A percentile compares a stretch with the other conserved stretches of the same genome.
Conservation (phyloP, 805 yeast species). For the Yamadazyma sp. region DNA sequence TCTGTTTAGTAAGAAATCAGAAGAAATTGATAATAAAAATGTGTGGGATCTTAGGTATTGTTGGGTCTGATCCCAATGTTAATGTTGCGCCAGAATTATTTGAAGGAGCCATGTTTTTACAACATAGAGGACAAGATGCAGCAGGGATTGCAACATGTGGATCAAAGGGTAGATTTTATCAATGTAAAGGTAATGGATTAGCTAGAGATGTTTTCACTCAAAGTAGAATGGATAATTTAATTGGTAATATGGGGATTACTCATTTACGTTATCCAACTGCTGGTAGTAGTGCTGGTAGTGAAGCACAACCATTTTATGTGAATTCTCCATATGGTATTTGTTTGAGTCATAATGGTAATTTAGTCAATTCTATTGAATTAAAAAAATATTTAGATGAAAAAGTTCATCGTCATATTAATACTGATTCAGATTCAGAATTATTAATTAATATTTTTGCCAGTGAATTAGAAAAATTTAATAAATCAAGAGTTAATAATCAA, state of each 20-base stretch:
- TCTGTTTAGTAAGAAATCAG: too few relatives aligned
- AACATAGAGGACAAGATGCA: conserved; percentile 98
- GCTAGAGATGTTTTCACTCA: conserved; percentile 96
- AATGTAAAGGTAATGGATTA: conserved; percentile 99
- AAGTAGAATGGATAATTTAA: conserved; percentile 68
- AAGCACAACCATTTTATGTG: conserved; percentile 98
- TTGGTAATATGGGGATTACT: conserved; percentile 93
- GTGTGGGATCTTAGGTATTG: conserved; percentile 95
- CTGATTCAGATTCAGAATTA: conserved; percentile 94
- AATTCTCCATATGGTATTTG: conserved; percentile 95
- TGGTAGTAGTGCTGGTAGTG: conserved; percentile 91
- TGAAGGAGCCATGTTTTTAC: conserved; percentile 89
- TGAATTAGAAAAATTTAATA: conserved; percentile 86
- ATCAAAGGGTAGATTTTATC: conserved; percentile 86
- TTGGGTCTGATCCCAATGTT: conserved; percentile 68
- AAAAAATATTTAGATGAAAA: conserved; percentile 81
- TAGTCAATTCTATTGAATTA: conserved; percentile 81
- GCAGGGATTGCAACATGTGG: conserved; percentile 99
- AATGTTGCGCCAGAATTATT: conserved; percentile 86
- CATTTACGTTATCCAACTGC: conserved; percentile 97
- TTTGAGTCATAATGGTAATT: conserved; percentile 89
- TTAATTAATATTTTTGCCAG: conserved; percentile 87
- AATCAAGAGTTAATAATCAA: conserved; percentile 85
- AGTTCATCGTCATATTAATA: conserved; percentile 95
- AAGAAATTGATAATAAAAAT: too few relatives aligned